phyloP scores from a whole-genome alignment of 805 yeast species.

The Yamadazyma olivae region DNA sequence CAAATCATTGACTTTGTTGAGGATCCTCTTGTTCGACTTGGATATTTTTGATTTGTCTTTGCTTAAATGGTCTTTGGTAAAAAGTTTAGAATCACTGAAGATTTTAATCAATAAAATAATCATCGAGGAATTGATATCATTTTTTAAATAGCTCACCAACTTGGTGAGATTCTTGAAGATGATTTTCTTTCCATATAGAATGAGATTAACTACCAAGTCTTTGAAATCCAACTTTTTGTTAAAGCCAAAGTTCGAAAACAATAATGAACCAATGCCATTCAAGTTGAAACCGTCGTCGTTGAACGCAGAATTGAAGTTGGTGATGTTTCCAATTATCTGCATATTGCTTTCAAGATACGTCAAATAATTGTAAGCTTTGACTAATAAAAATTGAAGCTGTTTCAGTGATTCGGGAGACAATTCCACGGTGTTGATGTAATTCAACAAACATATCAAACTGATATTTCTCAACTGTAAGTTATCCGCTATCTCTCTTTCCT shows the following conservation, averaged over 20 bases:
- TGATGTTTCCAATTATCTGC: conserved; percentile 28
- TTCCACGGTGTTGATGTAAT: conserved; percentile 35
- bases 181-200: conserved; percentile 35
- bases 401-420: conserved; percentile 38
- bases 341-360: conserved; percentile 37
- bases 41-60: conserved; percentile 14
- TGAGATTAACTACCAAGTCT: conserved; percentile 27
- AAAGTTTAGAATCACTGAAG: conserved; percentile 35
- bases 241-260: conserved; percentile 23
- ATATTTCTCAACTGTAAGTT: conserved; percentile 36
- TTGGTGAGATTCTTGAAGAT: conserved; percentile 33
- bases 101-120: conserved; percentile 36
- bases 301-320: conserved; percentile 27
- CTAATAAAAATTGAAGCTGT: conserved; percentile 38
- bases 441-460: conserved; percentile 37
- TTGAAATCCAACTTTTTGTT: conserved; percentile 19
- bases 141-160: conserved; percentile 28
- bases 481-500: conserved; percentile 26
- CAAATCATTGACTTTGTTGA: conserved; percentile 19
- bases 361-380: conserved; percentile 39
- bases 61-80: conserved; percentile 17
- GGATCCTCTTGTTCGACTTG: conserved; percentile 19
- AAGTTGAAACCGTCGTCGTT: conserved; percentile 30
- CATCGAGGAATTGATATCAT: conserved; percentile 41
- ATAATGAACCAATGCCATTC: conserved; percentile 25